phyloP scores from a whole-genome alignment of 73 alveolate species.

The Paramecium sexaurelia region DNA sequence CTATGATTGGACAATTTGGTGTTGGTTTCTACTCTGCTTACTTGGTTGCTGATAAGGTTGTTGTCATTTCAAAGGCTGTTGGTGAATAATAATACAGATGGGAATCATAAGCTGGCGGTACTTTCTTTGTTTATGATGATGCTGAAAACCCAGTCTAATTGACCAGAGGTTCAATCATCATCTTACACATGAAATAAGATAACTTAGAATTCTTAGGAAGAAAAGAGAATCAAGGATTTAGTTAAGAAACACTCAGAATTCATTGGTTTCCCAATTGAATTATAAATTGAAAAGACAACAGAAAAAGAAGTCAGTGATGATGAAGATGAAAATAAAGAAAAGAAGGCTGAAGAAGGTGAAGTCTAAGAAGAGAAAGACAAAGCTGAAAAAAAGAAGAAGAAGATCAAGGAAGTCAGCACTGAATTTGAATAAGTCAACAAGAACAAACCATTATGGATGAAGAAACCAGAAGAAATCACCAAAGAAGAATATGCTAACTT shows the following conservation, averaged over 20 bases:
- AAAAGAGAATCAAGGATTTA: conserved; percentile 96
- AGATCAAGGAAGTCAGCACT: conserved; percentile 98
- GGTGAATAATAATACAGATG: conserved; percentile 98
- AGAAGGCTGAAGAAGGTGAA: conserved; percentile 88
- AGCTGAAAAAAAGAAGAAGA: conserved; percentile 95
- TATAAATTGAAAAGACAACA: conserved; percentile 95
- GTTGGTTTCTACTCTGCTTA: conserved; percentile 99
- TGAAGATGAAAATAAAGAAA: conserved; percentile 96
- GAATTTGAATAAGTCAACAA: conserved; percentile 99
- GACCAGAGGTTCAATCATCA: conserved; percentile 97
- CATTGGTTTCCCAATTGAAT: conserved; percentile 98
- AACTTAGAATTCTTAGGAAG: conserved; percentile 98
- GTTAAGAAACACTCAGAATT: conserved; percentile 99
- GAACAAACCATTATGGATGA: conserved; percentile 99
- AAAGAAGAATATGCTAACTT: conserved; percentile 99
- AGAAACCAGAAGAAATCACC: conserved; percentile 97
- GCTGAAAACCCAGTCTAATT: conserved; percentile 83
- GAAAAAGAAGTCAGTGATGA: conserved; percentile 98
- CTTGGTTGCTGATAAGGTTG: conserved; percentile 98
- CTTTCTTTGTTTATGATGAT: conserved; percentile 93
- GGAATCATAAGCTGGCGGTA: conserved; percentile 99
- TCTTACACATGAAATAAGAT: conserved; percentile 97
- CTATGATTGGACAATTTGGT: conserved; percentile 99
- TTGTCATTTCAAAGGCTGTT: conserved; percentile 91
- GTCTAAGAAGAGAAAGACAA: conserved; percentile 89